Percentiles rank a stretch among this genome's conserved stretches.
Evolutionary conservation across 257 asterid species (phyloP).

Genomic region (Paraleonurus japonicus): DNA sequence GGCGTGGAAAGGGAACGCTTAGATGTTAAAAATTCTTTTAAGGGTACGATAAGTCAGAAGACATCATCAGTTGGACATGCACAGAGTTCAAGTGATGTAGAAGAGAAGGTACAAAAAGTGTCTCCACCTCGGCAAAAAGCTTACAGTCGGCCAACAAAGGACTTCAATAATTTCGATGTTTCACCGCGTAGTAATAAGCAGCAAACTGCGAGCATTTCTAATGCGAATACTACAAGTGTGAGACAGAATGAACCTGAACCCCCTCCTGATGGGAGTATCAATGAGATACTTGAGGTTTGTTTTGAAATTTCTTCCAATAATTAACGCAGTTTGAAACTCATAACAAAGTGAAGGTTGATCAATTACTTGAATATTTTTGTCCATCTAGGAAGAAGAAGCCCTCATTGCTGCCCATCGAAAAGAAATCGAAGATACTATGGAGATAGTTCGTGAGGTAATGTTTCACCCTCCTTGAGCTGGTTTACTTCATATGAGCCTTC

Average conservation of each 20-base stretch:
- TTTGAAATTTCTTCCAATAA: background rate
- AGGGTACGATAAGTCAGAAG: conserved; percentile 55
- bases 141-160: conserved; percentile 51
- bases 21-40: conserved; percentile 46
- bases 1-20: conserved; percentile 46
- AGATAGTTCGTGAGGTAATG: conserved; percentile 85
- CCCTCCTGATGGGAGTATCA: conserved; percentile 66
- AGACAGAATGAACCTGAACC: conserved; percentile 50
- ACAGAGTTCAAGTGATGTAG: conserved; percentile 53
- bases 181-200: conserved; percentile 50
- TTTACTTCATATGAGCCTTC: background rate
- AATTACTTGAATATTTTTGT: conserved; percentile 17
- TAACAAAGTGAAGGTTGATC: conserved; percentile 1
- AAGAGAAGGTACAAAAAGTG: conserved; percentile 70
- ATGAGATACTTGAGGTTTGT: conserved; percentile 89
- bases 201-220: conserved; percentile 40
- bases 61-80: conserved; percentile 38
- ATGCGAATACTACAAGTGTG: conserved; percentile 36
- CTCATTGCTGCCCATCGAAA: conserved; percentile 89
- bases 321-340: background rate
- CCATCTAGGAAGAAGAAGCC: conserved; percentile 86
- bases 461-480: background rate
- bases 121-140: conserved; percentile 74
- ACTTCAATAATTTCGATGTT: conserved; percentile 39
- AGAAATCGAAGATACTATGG: conserved; percentile 96